Conservation (phyloP, 768 basidiomycete genomes). For the Leccinum pellstonianum region DNA sequence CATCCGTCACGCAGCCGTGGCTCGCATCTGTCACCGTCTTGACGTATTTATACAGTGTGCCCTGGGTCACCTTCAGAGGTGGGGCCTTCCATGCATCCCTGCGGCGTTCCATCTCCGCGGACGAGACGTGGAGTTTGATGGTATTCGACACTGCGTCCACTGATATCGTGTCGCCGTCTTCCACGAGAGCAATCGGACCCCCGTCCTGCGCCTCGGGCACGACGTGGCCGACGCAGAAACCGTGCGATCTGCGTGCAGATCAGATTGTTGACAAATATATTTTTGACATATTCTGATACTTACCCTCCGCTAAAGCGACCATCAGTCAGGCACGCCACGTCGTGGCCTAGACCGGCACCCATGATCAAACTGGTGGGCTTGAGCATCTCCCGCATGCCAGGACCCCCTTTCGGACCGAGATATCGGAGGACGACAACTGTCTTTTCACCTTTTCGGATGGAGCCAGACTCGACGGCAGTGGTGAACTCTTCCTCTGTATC, state of each 20-base stretch:
- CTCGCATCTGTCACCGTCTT: conserved; percentile 89
- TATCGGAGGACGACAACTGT: conserved; percentile 94
- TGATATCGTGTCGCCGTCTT: conserved; percentile 83
- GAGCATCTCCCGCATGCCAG: conserved; percentile 99
- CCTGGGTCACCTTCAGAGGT: conserved; percentile 78
- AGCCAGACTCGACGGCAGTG: conserved; percentile 81
- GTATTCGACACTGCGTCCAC: conserved; percentile 89
- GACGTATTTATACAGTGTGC: conserved; percentile 86
- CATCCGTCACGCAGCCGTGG: conserved; percentile 89
- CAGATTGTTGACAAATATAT: conserved; percentile 11
- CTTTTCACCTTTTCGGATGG: conserved; percentile 94
- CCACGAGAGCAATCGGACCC: conserved; percentile 88
- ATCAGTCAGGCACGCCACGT: conserved; percentile 96
- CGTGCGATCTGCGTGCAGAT: conserved; percentile 70
- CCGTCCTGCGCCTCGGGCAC: conserved; percentile 95
- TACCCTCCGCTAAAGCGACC: conserved; percentile 98
- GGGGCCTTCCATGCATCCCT: conserved; percentile 77
- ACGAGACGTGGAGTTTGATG: conserved; percentile 72
- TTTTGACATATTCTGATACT: conserved; percentile 32
- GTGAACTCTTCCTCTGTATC: conserved; percentile 88
- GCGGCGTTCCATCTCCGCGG: conserved; percentile 76
- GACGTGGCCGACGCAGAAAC: conserved; percentile 96
- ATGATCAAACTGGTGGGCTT: conserved; percentile 98
- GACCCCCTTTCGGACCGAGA: conserved; percentile 95
- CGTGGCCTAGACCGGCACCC: conserved; percentile 94